These are phyloP conservation scores for Laetiporus sulphureus DNA, from an alignment of 1,284 basidiomycete genomes.

Conservation along the genomic window DNA sequence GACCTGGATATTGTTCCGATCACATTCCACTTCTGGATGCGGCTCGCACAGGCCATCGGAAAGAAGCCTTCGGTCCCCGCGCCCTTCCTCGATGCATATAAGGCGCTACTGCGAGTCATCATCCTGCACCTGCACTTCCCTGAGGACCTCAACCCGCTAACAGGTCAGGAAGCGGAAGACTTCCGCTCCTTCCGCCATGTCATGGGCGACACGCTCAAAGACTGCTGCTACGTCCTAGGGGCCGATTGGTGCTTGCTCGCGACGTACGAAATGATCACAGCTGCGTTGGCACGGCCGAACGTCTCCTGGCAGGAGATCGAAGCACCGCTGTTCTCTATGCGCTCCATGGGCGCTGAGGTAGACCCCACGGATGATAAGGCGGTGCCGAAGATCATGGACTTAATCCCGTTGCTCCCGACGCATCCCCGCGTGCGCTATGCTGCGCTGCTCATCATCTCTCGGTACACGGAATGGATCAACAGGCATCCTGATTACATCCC, in stretches of 20 bases:
- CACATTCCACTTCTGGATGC: constrained; percentile 99
- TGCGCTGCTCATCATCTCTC: constrained; percentile 89
- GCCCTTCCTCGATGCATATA: constrained; percentile 77
- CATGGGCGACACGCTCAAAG: constrained; percentile 99
- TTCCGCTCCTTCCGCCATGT: constrained; percentile 95
- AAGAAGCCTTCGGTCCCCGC: constrained; percentile 66
- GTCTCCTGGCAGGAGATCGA: constrained; percentile 95
- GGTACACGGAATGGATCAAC: constrained; percentile 97
- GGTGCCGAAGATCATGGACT: constrained; percentile 92
- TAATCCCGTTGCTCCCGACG: constrained; percentile 84
- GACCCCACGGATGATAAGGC: constrained; percentile 80
- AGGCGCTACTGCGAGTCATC: constrained; percentile 79
- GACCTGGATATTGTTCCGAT: constrained; percentile 97
- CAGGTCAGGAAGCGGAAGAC: constrained; percentile 85
- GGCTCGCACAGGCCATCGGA: constrained; percentile 77
- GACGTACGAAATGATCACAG: constrained; percentile 77
- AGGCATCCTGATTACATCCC: constrained; percentile 85
- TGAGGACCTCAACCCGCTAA: constrained; percentile 54
- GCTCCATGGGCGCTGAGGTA: constrained; percentile 96
- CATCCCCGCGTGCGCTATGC: constrained; percentile 95
- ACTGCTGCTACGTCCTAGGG: constrained; percentile 94
- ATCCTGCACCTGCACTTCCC: constrained; percentile 94
- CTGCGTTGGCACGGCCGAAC: constrained; percentile 53
- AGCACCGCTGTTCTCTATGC: constrained; percentile 95
- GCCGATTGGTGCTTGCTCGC: constrained; percentile 79